Evolutionary conservation across 805 yeast genomes (phyloP).

Genomic region (Wickerhamomyces silvicola): DNA sequence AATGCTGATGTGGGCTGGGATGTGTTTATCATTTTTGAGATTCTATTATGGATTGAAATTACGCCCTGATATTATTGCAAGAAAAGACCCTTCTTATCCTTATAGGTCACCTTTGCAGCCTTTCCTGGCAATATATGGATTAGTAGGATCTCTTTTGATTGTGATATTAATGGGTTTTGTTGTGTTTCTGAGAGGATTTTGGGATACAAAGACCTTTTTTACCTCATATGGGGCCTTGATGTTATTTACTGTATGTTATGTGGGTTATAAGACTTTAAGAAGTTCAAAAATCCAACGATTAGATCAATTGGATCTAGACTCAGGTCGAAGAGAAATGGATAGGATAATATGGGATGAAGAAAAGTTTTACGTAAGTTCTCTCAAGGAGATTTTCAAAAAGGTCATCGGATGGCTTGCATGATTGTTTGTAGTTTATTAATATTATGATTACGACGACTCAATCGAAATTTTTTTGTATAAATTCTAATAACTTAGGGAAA

Average conservation of each 20-base stretch:
- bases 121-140: conserved; percentile 55
- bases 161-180: conserved; percentile 56
- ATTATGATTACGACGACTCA: background rate
- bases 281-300: conserved; percentile 62
- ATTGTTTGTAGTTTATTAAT: background rate
- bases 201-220: conserved; percentile 58
- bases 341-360: conserved; percentile 79
- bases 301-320: conserved; percentile 73
- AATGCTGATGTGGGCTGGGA: conserved; percentile 71
- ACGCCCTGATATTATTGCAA: conserved; percentile 57
- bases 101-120: conserved; percentile 69
- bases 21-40: conserved; percentile 58
- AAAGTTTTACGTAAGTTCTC: conserved; percentile 28
- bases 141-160: conserved; percentile 44
- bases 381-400: conserved; percentile 23
- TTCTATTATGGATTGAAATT: conserved; percentile 55
- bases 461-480: conserved; percentile 30
- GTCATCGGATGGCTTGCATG: conserved; percentile 27
- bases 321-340: conserved; percentile 81
- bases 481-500: conserved; percentile 56
- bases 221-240: conserved; percentile 59
- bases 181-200: conserved; percentile 48
- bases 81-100: conserved; percentile 62
- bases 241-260: conserved; percentile 43
- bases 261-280: conserved; percentile 50